Conservation (phyloP, 2,329 filamentous ascomycete species). For the Domatiomyces globalis region DNA sequence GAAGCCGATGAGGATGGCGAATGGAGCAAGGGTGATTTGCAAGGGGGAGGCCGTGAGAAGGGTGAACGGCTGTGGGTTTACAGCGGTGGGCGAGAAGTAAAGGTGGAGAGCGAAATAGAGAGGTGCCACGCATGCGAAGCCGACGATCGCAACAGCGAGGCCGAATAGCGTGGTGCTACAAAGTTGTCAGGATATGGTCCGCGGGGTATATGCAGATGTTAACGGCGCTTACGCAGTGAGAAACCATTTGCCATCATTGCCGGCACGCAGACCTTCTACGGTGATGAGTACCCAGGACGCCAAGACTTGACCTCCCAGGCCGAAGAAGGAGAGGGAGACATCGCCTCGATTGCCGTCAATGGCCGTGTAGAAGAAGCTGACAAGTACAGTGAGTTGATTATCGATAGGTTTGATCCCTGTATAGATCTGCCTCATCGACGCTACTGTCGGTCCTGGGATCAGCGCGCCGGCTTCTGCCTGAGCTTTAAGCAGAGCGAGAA, state of each 20-base stretch:
- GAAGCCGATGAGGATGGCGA: conserved; percentile 31
- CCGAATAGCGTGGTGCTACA: conserved; percentile 27
- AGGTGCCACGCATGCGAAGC: conserved; percentile 33
- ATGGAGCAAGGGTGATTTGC: conserved; percentile 26
- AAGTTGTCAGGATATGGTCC: not conserved
- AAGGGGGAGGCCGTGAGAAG: conserved; percentile 18
- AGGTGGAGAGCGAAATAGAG: conserved; percentile 32
- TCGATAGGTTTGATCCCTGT: conserved; percentile 18
- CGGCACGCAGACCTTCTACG: conserved; percentile 32
- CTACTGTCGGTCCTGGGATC: conserved; percentile 17
- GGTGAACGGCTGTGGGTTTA: conserved; percentile 23
- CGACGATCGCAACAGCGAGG: conserved; percentile 28
- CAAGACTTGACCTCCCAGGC: conserved; percentile 29
- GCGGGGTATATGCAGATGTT: not conserved
- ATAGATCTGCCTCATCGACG: conserved; percentile 18
- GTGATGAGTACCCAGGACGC: conserved; percentile 30
- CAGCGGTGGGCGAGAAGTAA: conserved; percentile 28
- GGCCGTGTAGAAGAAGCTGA: conserved; percentile 28
- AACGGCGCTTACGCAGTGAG: conserved; percentile 5
- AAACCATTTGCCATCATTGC: conserved; percentile 27
- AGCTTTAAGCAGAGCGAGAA: conserved; percentile 14
- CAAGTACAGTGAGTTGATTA: conserved; percentile 18
- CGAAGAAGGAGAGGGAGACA: conserved; percentile 25
- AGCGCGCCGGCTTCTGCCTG: conserved; percentile 17
- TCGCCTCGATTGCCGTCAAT: conserved; percentile 26